Conservation (phyloP, 2,329 filamentous ascomycete species). For the Aspergillus tamarii region DNA sequence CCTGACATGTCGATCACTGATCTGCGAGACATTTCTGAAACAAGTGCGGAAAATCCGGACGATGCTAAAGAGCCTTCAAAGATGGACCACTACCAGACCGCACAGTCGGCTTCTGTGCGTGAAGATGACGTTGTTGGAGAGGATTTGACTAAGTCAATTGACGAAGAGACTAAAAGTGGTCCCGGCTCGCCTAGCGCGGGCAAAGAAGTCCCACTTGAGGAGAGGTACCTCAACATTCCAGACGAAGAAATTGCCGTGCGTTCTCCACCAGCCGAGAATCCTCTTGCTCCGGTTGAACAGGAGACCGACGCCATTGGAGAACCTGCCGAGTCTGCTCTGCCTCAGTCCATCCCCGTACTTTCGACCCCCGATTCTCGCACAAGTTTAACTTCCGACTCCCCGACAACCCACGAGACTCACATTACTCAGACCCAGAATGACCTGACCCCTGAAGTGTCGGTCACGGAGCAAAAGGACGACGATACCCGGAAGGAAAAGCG, state of each 20-base stretch:
- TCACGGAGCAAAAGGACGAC: constrained; percentile 23
- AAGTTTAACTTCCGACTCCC: constrained; percentile 21
- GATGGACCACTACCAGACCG: constrained; percentile 19
- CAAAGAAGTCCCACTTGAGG: constrained; percentile 32
- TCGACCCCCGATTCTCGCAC: constrained; percentile 21
- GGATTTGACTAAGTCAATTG: constrained; percentile 28
- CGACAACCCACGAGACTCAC: constrained; percentile 25
- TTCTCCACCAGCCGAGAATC: constrained; percentile 23
- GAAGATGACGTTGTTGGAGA: constrained; percentile 29
- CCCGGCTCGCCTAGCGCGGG: constrained; percentile 36
- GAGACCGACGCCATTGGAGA: constrained; percentile 20
- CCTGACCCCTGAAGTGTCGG: constrained; percentile 26
- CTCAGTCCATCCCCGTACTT: constrained; percentile 21
- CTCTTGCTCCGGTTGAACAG: constrained; percentile 21
- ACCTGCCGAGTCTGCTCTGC: constrained; percentile 16
- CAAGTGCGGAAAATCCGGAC: constrained; percentile 17
- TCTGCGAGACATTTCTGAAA: constrained; percentile 23
- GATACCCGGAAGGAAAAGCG: constrained; percentile 37
- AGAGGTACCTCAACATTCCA: constrained; percentile 27
- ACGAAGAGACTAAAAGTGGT: constrained; percentile 31
- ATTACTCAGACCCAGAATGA: constrained; percentile 27
- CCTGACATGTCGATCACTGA: constrained; percentile 23
- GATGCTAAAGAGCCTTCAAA: constrained; percentile 18
- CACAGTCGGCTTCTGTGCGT: constrained; percentile 25
- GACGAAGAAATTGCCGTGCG: constrained; percentile 28